Conservation (phyloP, 768 basidiomycete species). For the Mycena galopus region DNA sequence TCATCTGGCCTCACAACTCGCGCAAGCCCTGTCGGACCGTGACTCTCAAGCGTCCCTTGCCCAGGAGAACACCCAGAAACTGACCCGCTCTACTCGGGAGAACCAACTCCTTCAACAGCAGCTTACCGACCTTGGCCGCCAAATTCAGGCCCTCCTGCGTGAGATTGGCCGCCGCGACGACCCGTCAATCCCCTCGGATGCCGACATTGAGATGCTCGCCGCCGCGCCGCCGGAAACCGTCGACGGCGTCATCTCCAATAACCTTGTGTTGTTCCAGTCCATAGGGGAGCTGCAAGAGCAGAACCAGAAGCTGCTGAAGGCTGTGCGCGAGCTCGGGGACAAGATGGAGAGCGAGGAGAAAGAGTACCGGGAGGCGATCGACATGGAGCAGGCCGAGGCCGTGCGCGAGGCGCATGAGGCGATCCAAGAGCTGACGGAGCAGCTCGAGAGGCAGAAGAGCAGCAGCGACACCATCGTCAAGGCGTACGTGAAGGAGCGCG, state of each 20-base stretch:
- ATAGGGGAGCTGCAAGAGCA: slow-evolving; percentile 88
- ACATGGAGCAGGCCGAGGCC: slow-evolving; percentile 82
- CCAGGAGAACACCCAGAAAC: slow-evolving; percentile 73
- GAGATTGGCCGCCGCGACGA: slow-evolving; percentile 88
- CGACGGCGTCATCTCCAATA: slow-evolving; percentile 87
- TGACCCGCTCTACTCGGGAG: slow-evolving; percentile 69
- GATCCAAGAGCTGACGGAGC: slow-evolving; percentile 81
- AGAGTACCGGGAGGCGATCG: slow-evolving; percentile 77
- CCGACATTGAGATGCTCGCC: slow-evolving; percentile 64
- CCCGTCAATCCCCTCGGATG: slow-evolving; percentile 82
- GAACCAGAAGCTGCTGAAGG: slow-evolving; percentile 89
- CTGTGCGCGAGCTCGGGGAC: slow-evolving; percentile 84
- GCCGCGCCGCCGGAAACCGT: slow-evolving; percentile 64
- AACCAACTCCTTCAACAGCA: slow-evolving; percentile 80
- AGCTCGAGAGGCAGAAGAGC: slow-evolving; percentile 85
- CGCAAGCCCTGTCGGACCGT: slow-evolving; percentile 80
- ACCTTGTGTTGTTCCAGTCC: slow-evolving; percentile 89
- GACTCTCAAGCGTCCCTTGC: slow-evolving; percentile 71
- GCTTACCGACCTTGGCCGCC: slow-evolving; percentile 85
- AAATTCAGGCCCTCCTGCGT: slow-evolving; percentile 84
- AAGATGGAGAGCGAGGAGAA: slow-evolving; percentile 90
- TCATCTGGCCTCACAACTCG: slow-evolving; percentile 84
- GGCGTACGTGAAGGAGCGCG: slow-evolving; percentile 89
- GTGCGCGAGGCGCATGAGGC: slow-evolving; percentile 91
- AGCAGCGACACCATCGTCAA: slow-evolving; percentile 78